A percentile compares a stretch with the other conserved stretches of the same genome.
These are phyloP conservation scores for Kurtzmaniella cleridarum DNA, from an alignment of 805 yeast genomes.

Conservation along the genomic window DNA sequence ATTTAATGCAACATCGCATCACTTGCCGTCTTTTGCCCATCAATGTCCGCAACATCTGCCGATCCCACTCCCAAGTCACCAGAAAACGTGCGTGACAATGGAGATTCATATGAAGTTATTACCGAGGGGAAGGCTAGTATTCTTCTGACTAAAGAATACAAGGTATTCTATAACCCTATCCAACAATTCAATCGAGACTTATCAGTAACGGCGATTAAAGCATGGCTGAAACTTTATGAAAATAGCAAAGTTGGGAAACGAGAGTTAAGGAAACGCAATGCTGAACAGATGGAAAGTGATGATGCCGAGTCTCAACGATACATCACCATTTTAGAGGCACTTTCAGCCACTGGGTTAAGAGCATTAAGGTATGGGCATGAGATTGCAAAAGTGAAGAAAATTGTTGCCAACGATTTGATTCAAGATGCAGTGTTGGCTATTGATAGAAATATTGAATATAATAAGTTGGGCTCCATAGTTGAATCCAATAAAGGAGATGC, in stretches of 20 bases:
- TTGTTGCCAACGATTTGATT: constrained; percentile 87
- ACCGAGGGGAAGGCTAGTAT: constrained; percentile 83
- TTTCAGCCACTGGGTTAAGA: constrained; percentile 92
- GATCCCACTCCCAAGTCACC: no score
- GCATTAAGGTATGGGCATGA: constrained; percentile 93
- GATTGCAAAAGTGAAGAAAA: constrained; percentile 64
- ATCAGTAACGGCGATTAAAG: constrained; percentile 76
- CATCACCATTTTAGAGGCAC: constrained; percentile 76
- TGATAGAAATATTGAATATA: constrained; percentile 62
- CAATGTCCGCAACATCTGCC: no score
- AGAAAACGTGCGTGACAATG: constrained; percentile 6
- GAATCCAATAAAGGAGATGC: constrained; percentile 82
- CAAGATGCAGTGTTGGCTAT: constrained; percentile 83
- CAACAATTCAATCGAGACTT: constrained; percentile 96
- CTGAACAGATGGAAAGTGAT: constrained; percentile 15
- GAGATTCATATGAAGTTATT: constrained; percentile 29
- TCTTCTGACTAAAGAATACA: constrained; percentile 72
- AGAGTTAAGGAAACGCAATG: constrained; percentile 17
- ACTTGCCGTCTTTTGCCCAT: no score
- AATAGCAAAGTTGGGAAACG: constrained; percentile 25
- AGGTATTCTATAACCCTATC: constrained; percentile 91
- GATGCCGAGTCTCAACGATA: constrained; percentile 29
- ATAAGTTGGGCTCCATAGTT: constrained; percentile 54
- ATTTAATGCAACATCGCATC: no score
- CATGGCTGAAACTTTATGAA: constrained; percentile 69